Percentiles rank a stretch among this genome's conserved stretches.
Evolutionary conservation across 306 rosid species (phyloP).

Genomic region (Cicer cuneatum): DNA sequence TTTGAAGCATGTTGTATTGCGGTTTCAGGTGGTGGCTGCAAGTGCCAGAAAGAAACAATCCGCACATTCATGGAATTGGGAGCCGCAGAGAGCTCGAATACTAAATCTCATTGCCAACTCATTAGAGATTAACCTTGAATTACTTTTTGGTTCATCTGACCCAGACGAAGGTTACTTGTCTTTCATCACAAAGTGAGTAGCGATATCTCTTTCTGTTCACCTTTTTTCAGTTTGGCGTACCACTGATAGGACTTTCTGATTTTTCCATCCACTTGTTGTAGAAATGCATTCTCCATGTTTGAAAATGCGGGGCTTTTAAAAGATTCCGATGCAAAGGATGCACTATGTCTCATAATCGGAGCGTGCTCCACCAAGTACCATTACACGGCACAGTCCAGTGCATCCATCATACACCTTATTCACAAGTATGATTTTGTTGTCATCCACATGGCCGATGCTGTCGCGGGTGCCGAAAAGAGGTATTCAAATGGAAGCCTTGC

Average conservation of each 20-base stretch:
- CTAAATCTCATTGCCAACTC: conserved; percentile 89
- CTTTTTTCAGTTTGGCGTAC: neutral
- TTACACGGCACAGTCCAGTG: conserved; percentile 84
- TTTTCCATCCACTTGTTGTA: conserved; percentile 43
- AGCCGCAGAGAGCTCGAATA: conserved; percentile 77
- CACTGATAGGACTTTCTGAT: conserved; percentile 34
- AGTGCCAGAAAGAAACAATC: conserved; percentile 70
- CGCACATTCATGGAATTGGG: conserved; percentile 84
- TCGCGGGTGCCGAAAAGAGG: conserved; percentile 79
- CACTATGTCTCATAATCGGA: conserved; percentile 82
- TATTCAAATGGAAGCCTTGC: conserved; percentile 90
- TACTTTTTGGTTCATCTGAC: conserved; percentile 81
- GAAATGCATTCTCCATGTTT: conserved; percentile 77
- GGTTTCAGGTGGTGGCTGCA: conserved; percentile 63
- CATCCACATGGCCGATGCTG: conserved; percentile 82
- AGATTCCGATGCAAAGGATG: conserved; percentile 75
- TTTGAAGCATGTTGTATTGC: conserved; percentile 4
- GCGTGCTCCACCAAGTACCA: conserved; percentile 91
- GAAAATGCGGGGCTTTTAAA: conserved; percentile 71
- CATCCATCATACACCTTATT: conserved; percentile 83
- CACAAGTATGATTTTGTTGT: conserved; percentile 93
- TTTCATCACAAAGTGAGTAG: conserved; percentile 82
- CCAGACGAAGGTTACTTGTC: conserved; percentile 78
- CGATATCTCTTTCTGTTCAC: neutral
- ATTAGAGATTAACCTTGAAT: conserved; percentile 77